Conservation (phyloP, 805 yeast genomes). For the Kregervanrija fluxuum region DNA sequence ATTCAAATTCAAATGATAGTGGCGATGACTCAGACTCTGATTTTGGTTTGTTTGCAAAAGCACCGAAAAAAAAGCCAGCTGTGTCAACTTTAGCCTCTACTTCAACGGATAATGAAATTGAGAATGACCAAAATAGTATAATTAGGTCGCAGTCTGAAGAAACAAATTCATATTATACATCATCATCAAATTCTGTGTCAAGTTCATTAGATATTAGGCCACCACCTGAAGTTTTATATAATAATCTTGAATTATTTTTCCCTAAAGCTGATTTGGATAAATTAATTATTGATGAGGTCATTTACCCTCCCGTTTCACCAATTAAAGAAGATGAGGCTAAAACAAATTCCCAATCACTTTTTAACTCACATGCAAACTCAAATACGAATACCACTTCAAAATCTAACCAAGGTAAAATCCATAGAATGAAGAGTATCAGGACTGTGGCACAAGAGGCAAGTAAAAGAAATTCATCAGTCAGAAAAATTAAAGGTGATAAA, state of each 20-base stretch:
- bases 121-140: not conserved
- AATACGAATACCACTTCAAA: not conserved
- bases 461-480: slow-evolving; percentile 30
- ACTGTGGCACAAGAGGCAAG: slow-evolving; percentile 90
- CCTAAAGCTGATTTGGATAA: slow-evolving; percentile 89
- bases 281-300: slow-evolving; percentile 74
- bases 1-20: slow-evolving; percentile 15
- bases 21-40: slow-evolving; percentile 33
- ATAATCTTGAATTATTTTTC: slow-evolving; percentile 84
- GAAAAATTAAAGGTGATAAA: not conserved
- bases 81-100: too few species aligned
- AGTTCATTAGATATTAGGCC: slow-evolving; percentile 69
- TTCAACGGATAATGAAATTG: too few species aligned
- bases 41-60: slow-evolving; percentile 56
- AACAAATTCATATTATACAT: slow-evolving; percentile 4
- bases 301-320: slow-evolving; percentile 51
- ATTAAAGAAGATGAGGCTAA: slow-evolving; percentile 14
- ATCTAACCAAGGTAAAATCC: slow-evolving; percentile 34
- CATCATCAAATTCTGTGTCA: slow-evolving; percentile 15
- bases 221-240: slow-evolving; percentile 88
- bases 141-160: not conserved
- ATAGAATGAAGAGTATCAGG: slow-evolving; percentile 84
- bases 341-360: too few species aligned
- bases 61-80: slow-evolving; percentile 17
- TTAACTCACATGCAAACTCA: too few species aligned